Conservation (phyloP, 2,329 filamentous ascomycete species). For the Bertia moriformis region DNA sequence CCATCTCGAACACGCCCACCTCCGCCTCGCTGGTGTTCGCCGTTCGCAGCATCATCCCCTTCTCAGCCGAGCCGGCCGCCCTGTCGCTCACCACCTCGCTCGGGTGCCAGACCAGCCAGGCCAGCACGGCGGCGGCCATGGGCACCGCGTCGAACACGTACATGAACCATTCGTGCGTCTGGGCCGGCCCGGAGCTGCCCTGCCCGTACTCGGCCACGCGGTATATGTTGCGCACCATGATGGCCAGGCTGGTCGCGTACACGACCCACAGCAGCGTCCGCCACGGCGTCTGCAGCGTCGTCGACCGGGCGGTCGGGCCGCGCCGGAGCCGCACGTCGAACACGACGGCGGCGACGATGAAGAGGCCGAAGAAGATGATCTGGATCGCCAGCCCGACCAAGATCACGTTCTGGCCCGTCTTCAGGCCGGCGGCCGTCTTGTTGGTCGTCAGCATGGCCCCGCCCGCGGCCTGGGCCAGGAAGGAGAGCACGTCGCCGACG, state of each 20-base stretch:
- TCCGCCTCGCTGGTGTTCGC: too few species aligned
- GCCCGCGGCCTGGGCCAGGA: constrained; percentile 23
- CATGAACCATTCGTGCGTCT: constrained; percentile 22
- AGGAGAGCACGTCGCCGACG: constrained; percentile 28
- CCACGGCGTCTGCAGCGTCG: constrained; percentile 7
- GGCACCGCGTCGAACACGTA: constrained; percentile 23
- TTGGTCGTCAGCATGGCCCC: constrained; percentile 8
- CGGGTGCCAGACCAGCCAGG: not conserved
- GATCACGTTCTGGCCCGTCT: constrained; percentile 25
- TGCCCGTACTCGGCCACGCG: constrained; percentile 29
- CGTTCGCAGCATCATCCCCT: too few species aligned
- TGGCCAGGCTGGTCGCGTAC: constrained; percentile 24
- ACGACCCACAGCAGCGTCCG: constrained; percentile 15
- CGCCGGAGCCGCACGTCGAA: constrained; percentile 28
- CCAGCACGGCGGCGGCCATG: constrained; percentile 15
- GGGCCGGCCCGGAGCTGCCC: constrained; percentile 24
- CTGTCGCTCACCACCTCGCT: too few species aligned
- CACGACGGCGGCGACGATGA: constrained; percentile 25
- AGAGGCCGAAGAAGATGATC: constrained; percentile 31
- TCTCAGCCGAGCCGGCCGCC: too few species aligned
- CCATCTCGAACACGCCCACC: too few species aligned
- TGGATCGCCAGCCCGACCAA: constrained; percentile 32
- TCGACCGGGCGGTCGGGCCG: constrained; percentile 12
- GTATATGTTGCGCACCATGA: constrained; percentile 28
- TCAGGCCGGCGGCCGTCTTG: constrained; percentile 12